These are phyloP conservation scores for Panellus pusillus DNA, from an alignment of 768 basidiomycete genomes.

Conservation along the genomic window DNA sequence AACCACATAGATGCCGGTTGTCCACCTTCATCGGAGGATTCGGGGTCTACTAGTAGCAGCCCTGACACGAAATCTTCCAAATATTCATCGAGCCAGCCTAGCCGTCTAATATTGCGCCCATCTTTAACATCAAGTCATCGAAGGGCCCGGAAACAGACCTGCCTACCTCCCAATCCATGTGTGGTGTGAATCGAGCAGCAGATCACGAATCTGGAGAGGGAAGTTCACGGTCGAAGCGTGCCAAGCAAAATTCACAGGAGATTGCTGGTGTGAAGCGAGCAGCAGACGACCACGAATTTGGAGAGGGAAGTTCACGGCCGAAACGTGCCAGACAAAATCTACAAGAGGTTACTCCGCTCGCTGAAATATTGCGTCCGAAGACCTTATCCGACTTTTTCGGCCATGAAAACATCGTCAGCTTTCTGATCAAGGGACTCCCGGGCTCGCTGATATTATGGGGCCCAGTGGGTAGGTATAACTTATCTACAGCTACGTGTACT, in stretches of 20 bases:
- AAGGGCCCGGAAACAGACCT: slow-evolving; percentile 3
- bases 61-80: slow-evolving; percentile 5
- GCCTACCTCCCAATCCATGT: slow-evolving; percentile 4
- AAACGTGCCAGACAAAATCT: slow-evolving; percentile 28
- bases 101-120: slow-evolving; percentile 20
- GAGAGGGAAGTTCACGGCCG: slow-evolving; percentile 10
- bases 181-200: background rate
- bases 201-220: no score
- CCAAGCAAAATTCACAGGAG: no score
- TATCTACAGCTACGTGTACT: background rate
- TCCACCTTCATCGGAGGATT: slow-evolving; percentile 18
- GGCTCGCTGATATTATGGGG: slow-evolving; percentile 76
- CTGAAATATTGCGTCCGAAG: slow-evolving; percentile 71
- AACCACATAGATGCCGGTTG: slow-evolving; percentile 52
- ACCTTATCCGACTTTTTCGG: slow-evolving; percentile 69
- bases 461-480: slow-evolving; percentile 54
- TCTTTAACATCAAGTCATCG: slow-evolving; percentile 23
- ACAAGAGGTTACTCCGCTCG: slow-evolving; percentile 52
- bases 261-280: slow-evolving; percentile 1
- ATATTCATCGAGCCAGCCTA: slow-evolving; percentile 5
- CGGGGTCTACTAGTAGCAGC: slow-evolving; percentile 21
- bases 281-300: slow-evolving; percentile 2
- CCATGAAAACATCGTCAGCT: slow-evolving; percentile 37
- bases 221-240: no score
- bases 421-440: slow-evolving; percentile 48